phyloP scores from a whole-genome alignment of 2,329 filamentous ascomycete genomes.

The Phialophora expanda region DNA sequence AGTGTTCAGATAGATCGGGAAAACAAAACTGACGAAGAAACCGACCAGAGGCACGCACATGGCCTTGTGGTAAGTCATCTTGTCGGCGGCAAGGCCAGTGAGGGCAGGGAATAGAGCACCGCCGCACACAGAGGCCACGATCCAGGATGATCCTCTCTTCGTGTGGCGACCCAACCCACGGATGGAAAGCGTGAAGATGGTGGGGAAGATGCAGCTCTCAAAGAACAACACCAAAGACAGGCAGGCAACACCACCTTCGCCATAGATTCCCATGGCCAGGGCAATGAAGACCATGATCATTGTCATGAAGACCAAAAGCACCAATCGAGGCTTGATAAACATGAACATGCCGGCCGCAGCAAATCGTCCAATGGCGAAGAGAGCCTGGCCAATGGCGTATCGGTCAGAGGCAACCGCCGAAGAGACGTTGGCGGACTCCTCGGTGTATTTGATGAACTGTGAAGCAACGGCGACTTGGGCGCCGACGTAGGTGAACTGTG shows the following conservation, averaged over 20 bases:
- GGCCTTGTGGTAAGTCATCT: constrained; percentile 39
- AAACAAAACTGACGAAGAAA: constrained; percentile 45
- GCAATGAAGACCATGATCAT: constrained; percentile 65
- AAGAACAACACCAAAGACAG: constrained; percentile 76
- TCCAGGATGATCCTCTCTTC: constrained; percentile 75
- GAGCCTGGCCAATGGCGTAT: constrained; percentile 75
- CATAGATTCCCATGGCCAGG: constrained; percentile 55
- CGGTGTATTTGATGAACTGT: constrained; percentile 68
- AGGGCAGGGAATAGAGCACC: constrained; percentile 76
- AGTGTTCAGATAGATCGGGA: constrained; percentile 45
- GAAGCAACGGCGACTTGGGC: constrained; percentile 41
- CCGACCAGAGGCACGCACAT: constrained; percentile 45
- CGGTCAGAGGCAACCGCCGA: constrained; percentile 68
- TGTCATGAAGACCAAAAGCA: constrained; percentile 71
- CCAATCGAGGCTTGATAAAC: constrained; percentile 69
- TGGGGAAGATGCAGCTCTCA: constrained; percentile 81
- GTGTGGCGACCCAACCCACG: constrained; percentile 76
- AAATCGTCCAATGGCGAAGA: constrained; percentile 76
- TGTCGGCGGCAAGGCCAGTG: constrained; percentile 39
- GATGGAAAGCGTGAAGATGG: constrained; percentile 79
- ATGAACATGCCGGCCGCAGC: constrained; percentile 71
- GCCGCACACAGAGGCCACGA: constrained; percentile 69
- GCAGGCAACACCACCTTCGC: constrained; percentile 60
- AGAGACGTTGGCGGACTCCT: constrained; percentile 62
- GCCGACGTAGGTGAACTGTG: constrained; percentile 81